Evolutionary conservation across 371 early-diverging fungal genomes (phyloP).

Genomic region (Coemansia sp.): DNA sequence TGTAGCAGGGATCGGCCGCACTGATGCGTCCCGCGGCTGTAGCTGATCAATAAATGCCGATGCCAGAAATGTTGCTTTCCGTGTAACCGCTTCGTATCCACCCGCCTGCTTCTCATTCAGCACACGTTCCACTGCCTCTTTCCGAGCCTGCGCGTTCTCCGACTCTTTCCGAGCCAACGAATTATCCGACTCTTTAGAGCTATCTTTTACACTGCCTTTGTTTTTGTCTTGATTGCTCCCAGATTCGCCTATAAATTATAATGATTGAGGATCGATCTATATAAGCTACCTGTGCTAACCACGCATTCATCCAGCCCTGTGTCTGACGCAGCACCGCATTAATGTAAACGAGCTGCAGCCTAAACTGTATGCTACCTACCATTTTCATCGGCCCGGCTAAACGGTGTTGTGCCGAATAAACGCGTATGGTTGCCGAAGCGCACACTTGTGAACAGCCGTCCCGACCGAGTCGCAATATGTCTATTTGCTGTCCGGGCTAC

Average conservation of each 20-base stretch:
- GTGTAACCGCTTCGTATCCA: background rate
- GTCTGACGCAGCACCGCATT: background rate
- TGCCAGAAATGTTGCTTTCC: slow-evolving; percentile 8
- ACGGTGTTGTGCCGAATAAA: background rate
- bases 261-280: background rate
- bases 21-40: slow-evolving; percentile 14
- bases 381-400: background rate
- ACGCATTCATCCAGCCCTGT: no score
- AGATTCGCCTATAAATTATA: background rate
- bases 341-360: background rate
- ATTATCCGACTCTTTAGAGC: background rate
- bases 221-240: slow-evolving; percentile 1
- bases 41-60: slow-evolving; percentile 34
- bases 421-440: background rate
- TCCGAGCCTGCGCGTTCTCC: slow-evolving; percentile 13
- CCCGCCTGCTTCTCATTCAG: slow-evolving; percentile 11
- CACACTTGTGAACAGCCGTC: background rate
- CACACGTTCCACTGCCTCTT: slow-evolving; percentile 16
- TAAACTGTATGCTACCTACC: background rate
- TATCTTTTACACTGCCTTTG: background rate
- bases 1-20: slow-evolving; percentile 3
- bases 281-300: background rate
- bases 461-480: background rate
- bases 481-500: background rate
- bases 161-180: slow-evolving; percentile 3